Conservation (phyloP, 2,329 filamentous ascomycete genomes). For the Pseudocercospora macadamiae region DNA sequence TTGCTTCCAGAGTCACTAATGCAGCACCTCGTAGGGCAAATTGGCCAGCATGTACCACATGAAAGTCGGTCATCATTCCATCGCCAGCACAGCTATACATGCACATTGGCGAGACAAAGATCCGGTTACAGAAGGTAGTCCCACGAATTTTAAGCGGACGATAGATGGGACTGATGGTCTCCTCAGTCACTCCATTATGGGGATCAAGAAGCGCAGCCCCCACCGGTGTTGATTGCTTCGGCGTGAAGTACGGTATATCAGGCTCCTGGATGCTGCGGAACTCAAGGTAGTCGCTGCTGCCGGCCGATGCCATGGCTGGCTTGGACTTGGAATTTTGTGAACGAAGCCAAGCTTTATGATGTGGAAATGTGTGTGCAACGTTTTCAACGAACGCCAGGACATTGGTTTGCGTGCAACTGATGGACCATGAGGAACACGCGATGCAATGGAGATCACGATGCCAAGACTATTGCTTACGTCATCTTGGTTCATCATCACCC, state of each 20-base stretch:
- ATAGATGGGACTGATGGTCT: not conserved
- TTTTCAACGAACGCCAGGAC: no score
- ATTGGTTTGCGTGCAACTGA: no score
- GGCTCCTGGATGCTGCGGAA: not conserved
- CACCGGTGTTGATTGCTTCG: not conserved
- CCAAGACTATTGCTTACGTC: no score
- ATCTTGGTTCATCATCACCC: no score
- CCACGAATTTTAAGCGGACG: slow-evolving; percentile 4
- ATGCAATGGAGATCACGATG: no score
- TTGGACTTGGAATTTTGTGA: no score
- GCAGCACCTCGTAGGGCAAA: not conserved
- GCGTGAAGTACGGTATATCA: not conserved
- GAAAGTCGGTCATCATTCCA: slow-evolving; percentile 14
- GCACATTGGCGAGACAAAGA: slow-evolving; percentile 14
- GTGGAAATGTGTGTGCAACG: no score
- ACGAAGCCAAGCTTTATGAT: no score
- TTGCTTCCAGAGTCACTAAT: not conserved
- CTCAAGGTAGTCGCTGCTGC: not conserved
- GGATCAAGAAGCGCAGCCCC: not conserved
- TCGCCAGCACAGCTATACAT: slow-evolving; percentile 13
- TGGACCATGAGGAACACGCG: no score
- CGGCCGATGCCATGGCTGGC: not conserved
- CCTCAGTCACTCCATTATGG: not conserved
- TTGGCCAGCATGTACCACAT: slow-evolving; percentile 7
- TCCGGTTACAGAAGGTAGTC: slow-evolving; percentile 9